Evolutionary conservation across 495 filamentous ascomycete species (phyloP).

Genomic region (Acidiella bohemica): DNA sequence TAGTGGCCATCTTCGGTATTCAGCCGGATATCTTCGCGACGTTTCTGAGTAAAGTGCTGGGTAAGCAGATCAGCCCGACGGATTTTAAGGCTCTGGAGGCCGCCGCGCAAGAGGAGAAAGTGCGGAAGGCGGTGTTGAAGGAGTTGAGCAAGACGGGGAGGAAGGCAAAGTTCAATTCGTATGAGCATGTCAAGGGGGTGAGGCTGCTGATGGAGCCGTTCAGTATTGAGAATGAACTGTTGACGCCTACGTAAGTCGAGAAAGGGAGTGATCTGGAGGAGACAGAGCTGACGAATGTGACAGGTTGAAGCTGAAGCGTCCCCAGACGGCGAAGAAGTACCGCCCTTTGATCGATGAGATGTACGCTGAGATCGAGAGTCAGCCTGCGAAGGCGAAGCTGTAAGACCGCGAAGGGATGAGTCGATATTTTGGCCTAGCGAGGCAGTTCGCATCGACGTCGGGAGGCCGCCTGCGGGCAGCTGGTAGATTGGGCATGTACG

Average conservation of each 20-base stretch:
- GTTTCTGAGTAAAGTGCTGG: conserved; percentile 63
- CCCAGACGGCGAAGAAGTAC: conserved; percentile 69
- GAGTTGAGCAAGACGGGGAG: conserved; percentile 70
- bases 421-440: no score
- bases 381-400: conserved; percentile 38
- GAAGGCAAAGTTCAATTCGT: conserved; percentile 79
- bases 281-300: conserved; percentile 3
- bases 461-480: no score
- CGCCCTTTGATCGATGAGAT: conserved; percentile 60
- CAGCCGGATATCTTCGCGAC: conserved; percentile 67
- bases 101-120: conserved; percentile 49
- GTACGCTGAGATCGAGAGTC: conserved; percentile 49
- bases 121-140: conserved; percentile 60
- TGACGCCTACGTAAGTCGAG: conserved; percentile 84
- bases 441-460: no score
- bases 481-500: no score
- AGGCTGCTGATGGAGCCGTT: conserved; percentile 79
- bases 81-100: conserved; percentile 54
- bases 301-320: conserved; percentile 89
- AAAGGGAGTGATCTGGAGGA: background rate
- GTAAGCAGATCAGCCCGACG: conserved; percentile 44
- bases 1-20: conserved; percentile 80
- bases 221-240: conserved; percentile 79
- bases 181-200: conserved; percentile 66
- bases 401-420: no score